phyloP scores from a whole-genome alignment of 257 asterid genomes.

The Anisodus acutangulus region DNA sequence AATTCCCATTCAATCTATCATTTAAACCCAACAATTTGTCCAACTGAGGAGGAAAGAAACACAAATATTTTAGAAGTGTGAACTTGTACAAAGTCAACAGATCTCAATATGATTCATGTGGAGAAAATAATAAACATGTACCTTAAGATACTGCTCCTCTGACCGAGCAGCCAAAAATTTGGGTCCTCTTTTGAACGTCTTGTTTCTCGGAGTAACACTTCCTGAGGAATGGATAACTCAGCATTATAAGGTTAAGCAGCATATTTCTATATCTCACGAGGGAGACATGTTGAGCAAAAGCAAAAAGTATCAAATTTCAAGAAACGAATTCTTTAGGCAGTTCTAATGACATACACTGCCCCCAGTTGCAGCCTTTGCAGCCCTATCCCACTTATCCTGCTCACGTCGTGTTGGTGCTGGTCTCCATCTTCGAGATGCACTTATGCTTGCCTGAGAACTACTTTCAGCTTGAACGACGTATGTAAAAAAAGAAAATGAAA shows the following conservation, averaged over 20 bases:
- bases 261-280: background rate
- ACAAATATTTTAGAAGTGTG: constrained; percentile 26
- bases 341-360: constrained; percentile 70
- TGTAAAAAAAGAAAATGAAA: background rate
- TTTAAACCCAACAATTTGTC: too few relatives aligned
- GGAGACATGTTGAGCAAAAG: background rate
- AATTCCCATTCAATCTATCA: too few relatives aligned
- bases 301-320: background rate
- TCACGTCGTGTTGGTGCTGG: constrained; percentile 95
- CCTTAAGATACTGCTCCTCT: constrained; percentile 85
- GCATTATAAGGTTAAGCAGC: background rate
- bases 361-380: constrained; percentile 86
- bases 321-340: background rate
- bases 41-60: constrained; percentile 54
- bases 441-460: constrained; percentile 45
- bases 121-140: constrained; percentile 20
- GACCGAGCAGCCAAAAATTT: constrained; percentile 80
- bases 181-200: constrained; percentile 79
- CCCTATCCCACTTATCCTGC: constrained; percentile 94
- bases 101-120: background rate
- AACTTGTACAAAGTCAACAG: constrained; percentile 18
- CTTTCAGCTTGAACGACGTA: background rate
- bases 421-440: constrained; percentile 68
- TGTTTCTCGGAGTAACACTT: constrained; percentile 77
- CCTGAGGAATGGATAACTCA: constrained; percentile 47